Base-by-base conservation (phyloP, 2,329 filamentous ascomycete species). In the Penicillium sp. region DNA sequence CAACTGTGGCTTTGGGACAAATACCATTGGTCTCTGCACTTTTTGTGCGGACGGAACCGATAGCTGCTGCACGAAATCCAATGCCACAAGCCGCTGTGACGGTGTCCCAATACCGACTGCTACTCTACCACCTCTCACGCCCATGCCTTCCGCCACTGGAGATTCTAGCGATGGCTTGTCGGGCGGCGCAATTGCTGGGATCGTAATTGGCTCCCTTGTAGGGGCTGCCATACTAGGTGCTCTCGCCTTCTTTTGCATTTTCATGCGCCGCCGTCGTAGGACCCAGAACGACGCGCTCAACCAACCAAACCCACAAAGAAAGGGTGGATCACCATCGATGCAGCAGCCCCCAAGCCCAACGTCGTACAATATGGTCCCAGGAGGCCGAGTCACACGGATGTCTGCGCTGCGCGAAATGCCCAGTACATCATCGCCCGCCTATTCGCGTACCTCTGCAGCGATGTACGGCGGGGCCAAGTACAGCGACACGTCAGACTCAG, bases 41-140 rank as follows among this genome's bases (percentile, higher is more conserved):
- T 97, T 94, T 73, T 99, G 94, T 73, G 82, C 84, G 59, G 97
- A 97, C 74, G 88, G 91, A 10, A 97, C 93, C 48, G 93, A 97
- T 72, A 95, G 92, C 4, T 99, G 94, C 78, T 99, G 94, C 73
- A 87, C 91, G 67, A 91, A 86, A 65, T 86, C 92, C 6, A 81
- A 91, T 58, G 86, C 88, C n/a, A 83, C 90, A 55, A 76, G 77
- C 27, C 83, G 86, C 60, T 99, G 94, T 72, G 76, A 83, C 47
- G 83, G 84, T 48, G 89, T 99, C n/a, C 79, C 82, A 27, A 78
- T 99, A 7, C 94, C 94, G 0, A 84, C 85, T 1, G 55, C 70
- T 9, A 80, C 82, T 3, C 75, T 86, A 61, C 77, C 79, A n/a
- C 79, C 81, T 5, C 74, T 86, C 6, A 81, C 84, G 54, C 51